Evolutionary conservation across 2,329 filamentous ascomycete species (phyloP), one percentile per base, ranked within the genome.

Genomic region (Ophiocordyceps robertsii): DNA sequence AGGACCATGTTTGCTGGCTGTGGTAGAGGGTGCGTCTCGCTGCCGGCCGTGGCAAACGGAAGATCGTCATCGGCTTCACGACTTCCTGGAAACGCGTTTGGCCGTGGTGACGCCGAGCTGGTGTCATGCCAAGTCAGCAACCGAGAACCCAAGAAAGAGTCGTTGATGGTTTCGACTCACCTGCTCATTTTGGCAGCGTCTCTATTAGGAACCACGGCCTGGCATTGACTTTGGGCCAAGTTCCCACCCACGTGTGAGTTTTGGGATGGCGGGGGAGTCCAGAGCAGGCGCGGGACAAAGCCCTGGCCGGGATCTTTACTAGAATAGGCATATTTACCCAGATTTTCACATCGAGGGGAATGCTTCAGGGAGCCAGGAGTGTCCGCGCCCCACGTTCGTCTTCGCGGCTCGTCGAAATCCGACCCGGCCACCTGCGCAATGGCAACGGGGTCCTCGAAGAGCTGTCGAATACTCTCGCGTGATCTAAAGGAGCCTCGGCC

Each of bases 321-420:
- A 6, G 19, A 13, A 24, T 47, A 24, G 19, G 46, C 27, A 19
- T 43, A 46, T 24, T 37, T 44, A 9, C 44, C 46, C 29, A 57
- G 44, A 38, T 55, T 54, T 17, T 48, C 49, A 40, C 46, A 56
- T 9, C 48, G 43, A 11, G 53, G 52, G 2, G 54, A 55, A 27
- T 52, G 52, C 32, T 44, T 54, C n/a, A 58, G 37, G 21, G 44
- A 46, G 3, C 47, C 46, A 9, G 47, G 39, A 13, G 37, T n/a
- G 2, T 44, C 39, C 8, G 41, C 16, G 10, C 43, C 21, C 29
- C 17, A 29, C 6, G 40, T 37, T 12, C 36, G 36, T 24, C 21
- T 39, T 13, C 38, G 35, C 12, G 41, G 38, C 43, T 31, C 33
- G 37, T 32, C 41, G 27, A 40, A 38, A n/a, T 48, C 43, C 6